Evolutionary conservation across 2,329 filamentous ascomycete genomes (phyloP).

Genomic region (Pseudocercospora macadamiae): DNA sequence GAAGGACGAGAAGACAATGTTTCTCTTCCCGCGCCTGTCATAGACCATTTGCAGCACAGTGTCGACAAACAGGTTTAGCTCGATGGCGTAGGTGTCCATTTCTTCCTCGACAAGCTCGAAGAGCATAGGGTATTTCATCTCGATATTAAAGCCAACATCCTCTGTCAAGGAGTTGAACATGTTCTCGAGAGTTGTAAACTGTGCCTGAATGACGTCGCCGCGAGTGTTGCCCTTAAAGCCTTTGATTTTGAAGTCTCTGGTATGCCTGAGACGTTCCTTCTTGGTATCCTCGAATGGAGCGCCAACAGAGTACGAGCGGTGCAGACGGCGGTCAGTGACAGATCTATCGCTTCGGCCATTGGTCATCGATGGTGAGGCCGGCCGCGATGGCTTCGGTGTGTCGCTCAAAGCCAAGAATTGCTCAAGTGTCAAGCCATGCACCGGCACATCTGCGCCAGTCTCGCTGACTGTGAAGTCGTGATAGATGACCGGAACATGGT

Average conservation of each 20-base stretch:
- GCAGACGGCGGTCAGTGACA: constrained; percentile 30
- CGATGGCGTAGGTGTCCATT: constrained; percentile 94
- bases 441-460: constrained; percentile 93
- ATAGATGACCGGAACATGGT: constrained; percentile 96
- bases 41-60: constrained; percentile 90
- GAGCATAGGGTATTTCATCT: constrained; percentile 99
- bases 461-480: constrained; percentile 98
- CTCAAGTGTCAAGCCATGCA: constrained; percentile 91
- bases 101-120: constrained; percentile 93
- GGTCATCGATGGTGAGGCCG: constrained; percentile 17
- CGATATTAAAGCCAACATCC: constrained; percentile 92
- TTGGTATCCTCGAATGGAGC: constrained; percentile 38
- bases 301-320: constrained; percentile 64
- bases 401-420: constrained; percentile 69
- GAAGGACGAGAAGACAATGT: constrained; percentile 96
- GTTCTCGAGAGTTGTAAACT: constrained; percentile 93
- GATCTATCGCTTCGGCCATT: constrained; percentile 14
- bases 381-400: constrained; percentile 24
- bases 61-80: constrained; percentile 95
- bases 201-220: constrained; percentile 91
- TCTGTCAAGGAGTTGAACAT: constrained; percentile 84
- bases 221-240: constrained; percentile 95
- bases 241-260: constrained; percentile 88
- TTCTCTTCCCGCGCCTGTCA: constrained; percentile 76
- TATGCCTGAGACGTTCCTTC: constrained; percentile 91